A percentile compares a stretch with the other conserved stretches of the same genome.
Evolutionary conservation across 495 filamentous ascomycete species (phyloP).

Genomic region (Talaromyces proteolyticus): DNA sequence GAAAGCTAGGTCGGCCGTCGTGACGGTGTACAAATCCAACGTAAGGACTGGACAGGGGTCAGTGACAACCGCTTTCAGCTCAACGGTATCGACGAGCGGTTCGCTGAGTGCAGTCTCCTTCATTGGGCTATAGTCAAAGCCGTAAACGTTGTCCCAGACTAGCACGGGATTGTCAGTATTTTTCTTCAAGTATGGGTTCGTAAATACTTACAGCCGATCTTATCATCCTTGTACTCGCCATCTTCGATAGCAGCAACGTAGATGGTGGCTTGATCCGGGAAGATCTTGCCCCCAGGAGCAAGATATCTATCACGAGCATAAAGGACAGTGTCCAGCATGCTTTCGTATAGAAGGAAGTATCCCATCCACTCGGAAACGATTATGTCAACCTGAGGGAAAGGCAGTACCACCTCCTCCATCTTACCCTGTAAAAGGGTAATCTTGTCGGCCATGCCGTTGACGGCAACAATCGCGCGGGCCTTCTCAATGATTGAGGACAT

Average conservation of each 20-base stretch:
- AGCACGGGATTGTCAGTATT: slow-evolving; percentile 11
- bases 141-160: slow-evolving; percentile 99
- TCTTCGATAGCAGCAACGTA: slow-evolving; percentile 86
- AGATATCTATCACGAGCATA: slow-evolving; percentile 93
- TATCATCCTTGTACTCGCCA: slow-evolving; percentile 83
- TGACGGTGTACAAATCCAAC: slow-evolving; percentile 78
- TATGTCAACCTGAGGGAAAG: slow-evolving; percentile 88
- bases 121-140: slow-evolving; percentile 93
- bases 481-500: slow-evolving; percentile 97
- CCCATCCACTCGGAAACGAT: slow-evolving; percentile 99
- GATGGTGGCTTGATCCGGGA: slow-evolving; percentile 85
- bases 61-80: slow-evolving; percentile 72
- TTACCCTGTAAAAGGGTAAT: slow-evolving; percentile 92
- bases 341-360: slow-evolving; percentile 97
- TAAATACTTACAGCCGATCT: slow-evolving; percentile 64
- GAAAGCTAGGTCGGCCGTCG: slow-evolving; percentile 69
- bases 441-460: slow-evolving; percentile 74
- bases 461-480: slow-evolving; percentile 82
- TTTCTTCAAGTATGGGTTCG: background rate
- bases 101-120: slow-evolving; percentile 78
- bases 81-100: slow-evolving; percentile 75
- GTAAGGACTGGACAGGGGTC: slow-evolving; percentile 71
- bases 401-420: slow-evolving; percentile 91
- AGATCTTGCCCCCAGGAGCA: slow-evolving; percentile 74
- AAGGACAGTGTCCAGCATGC: slow-evolving; percentile 95